These are phyloP conservation scores for Fusarium praegraminearum DNA, from an alignment of 2,329 filamentous ascomycete genomes.

Conservation along the genomic window DNA sequence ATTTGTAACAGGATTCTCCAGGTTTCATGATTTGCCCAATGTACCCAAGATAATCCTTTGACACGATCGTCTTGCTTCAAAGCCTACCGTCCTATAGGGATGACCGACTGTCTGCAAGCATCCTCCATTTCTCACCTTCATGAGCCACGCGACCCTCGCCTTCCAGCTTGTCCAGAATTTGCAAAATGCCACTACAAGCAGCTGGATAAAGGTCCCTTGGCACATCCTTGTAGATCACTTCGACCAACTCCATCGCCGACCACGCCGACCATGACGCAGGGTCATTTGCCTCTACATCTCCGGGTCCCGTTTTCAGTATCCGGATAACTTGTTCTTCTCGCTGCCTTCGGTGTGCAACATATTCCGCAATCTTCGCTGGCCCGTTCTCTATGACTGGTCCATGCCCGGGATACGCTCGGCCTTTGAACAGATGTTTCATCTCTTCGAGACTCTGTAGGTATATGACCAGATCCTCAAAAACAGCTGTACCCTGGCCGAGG, in stretches of 20 bases:
- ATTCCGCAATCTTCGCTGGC: conserved; percentile 78
- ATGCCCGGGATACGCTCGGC: conserved; percentile 87
- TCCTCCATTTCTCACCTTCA: conserved; percentile 50
- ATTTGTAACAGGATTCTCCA: neutral
- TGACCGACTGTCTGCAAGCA: conserved; percentile 42
- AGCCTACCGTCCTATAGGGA: conserved; percentile 33
- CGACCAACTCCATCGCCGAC: conserved; percentile 86
- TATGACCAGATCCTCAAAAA: conserved; percentile 79
- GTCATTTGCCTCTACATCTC: conserved; percentile 49
- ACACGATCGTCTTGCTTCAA: neutral
- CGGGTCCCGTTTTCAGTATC: conserved; percentile 60
- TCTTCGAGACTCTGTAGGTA: conserved; percentile 77
- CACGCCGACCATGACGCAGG: conserved; percentile 58
- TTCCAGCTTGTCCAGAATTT: conserved; percentile 84
- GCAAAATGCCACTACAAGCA: conserved; percentile 79
- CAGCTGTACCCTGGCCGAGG: conserved; percentile 85
- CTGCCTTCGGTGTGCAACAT: conserved; percentile 83
- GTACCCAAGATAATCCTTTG: neutral
- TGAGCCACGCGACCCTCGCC: conserved; percentile 74
- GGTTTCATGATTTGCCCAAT: neutral
- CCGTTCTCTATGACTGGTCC: conserved; percentile 83
- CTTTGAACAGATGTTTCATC: conserved; percentile 75
- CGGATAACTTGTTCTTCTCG: conserved; percentile 83
- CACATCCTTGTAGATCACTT: conserved; percentile 84
- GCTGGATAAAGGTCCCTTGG: conserved; percentile 79